phyloP scores from a whole-genome alignment of 495 filamentous ascomycete species.

The Neurospora sp. region DNA sequence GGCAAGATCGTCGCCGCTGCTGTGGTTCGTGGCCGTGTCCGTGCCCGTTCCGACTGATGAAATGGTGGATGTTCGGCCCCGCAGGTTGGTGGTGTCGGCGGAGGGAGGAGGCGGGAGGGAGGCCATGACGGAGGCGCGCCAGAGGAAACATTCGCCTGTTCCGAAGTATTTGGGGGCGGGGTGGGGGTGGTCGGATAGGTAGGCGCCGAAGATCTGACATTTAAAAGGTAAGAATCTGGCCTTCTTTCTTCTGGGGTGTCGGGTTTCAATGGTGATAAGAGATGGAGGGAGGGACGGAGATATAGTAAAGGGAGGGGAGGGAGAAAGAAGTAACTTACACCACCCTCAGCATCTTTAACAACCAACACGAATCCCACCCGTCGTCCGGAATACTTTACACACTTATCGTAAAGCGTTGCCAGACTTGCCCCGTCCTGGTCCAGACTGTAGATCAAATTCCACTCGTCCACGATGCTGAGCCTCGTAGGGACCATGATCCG shows the following conservation, averaged over 20 bases:
- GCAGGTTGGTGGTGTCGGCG: conserved; percentile 58
- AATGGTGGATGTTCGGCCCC: conserved; percentile 59
- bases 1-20: not conserved
- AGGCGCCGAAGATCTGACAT: conserved; percentile 76
- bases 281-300: not conserved
- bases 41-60: conserved; percentile 1
- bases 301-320: not conserved
- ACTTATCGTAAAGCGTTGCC: conserved; percentile 75
- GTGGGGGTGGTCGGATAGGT: conserved; percentile 78
- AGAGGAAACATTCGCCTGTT: conserved; percentile 96
- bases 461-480: conserved; percentile 76
- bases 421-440: conserved; percentile 87
- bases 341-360: conserved; percentile 63
- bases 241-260: not conserved
- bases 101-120: conserved; percentile 64
- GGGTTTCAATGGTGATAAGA: not conserved
- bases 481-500: conserved; percentile 77
- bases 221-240: not conserved
- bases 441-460: conserved; percentile 81
- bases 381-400: conserved; percentile 47
- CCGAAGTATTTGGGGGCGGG: conserved; percentile 81
- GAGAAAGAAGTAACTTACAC: conserved; percentile 40
- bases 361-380: conserved; percentile 81
- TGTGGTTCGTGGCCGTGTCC: not conserved
- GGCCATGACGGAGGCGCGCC: conserved; percentile 62